A percentile compares a stretch with the other conserved stretches of the same genome.
phyloP scores from a whole-genome alignment of 164 flowering plant species.

The Nymphaea colorata region DNA sequence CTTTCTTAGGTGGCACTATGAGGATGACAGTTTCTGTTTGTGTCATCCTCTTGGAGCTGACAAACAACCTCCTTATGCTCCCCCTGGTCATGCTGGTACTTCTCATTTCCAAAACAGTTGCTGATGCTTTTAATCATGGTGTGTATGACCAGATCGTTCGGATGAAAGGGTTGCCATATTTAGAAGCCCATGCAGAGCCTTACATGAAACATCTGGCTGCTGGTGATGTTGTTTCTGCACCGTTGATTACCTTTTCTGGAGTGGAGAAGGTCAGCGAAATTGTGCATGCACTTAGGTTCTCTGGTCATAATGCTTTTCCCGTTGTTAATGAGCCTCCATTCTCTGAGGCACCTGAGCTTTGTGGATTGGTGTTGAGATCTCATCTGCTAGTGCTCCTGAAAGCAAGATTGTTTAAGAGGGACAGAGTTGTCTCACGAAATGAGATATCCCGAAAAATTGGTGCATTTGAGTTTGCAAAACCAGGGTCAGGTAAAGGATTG shows the following conservation, averaged over 20 bases:
- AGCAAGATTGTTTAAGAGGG: constrained; percentile 43
- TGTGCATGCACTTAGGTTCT: constrained; percentile 32
- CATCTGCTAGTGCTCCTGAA: constrained; percentile 75
- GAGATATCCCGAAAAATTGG: constrained; percentile 29
- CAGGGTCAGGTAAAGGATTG: constrained; percentile 79
- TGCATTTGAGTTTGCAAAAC: constrained; percentile 83
- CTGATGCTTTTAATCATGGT: constrained; percentile 75
- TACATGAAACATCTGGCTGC: constrained; percentile 86
- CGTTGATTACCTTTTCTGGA: constrained; percentile 54
- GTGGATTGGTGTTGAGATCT: constrained; percentile 77
- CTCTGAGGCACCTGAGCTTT: constrained; percentile 55
- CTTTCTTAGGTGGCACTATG: constrained; percentile 95
- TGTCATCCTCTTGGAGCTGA: constrained; percentile 86
- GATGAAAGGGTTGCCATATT: constrained; percentile 80
- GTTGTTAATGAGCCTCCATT: constrained; percentile 87
- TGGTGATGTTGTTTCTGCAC: constrained; percentile 75
- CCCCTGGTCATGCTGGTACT: constrained; percentile 89
- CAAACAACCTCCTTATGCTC: constrained; percentile 76
- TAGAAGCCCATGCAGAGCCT: constrained; percentile 92
- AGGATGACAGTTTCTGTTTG: constrained; percentile 95
- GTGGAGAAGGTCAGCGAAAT: constrained; percentile 75
- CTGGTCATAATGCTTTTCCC: constrained; percentile 82
- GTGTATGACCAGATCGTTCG: constrained; percentile 84
- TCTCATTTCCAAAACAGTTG: constrained; percentile 88
- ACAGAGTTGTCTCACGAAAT: constrained; percentile 20